phyloP scores from a whole-genome alignment of 371 early-diverging fungal genomes.

The Capillidium heterosporum region DNA sequence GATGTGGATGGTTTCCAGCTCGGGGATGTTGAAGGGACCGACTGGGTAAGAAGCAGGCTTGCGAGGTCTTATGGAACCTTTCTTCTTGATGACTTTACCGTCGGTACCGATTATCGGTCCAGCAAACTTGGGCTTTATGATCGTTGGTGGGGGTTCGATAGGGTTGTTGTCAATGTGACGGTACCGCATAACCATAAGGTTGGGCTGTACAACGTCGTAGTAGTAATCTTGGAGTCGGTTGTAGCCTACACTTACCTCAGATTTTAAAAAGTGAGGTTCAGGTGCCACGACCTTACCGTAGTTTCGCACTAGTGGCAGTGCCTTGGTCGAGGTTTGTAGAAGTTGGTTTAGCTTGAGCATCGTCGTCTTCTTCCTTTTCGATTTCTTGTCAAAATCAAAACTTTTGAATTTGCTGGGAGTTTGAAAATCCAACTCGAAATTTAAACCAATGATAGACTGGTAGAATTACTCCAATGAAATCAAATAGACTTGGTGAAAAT shows the following conservation, averaged over 20 bases:
- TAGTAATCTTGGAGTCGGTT: conserved; percentile 5
- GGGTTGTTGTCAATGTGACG: background rate
- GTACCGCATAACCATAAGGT: background rate
- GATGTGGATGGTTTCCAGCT: conserved; percentile 41
- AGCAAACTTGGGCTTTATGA: background rate
- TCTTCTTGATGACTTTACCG: background rate
- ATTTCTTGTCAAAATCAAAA: background rate
- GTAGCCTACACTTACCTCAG: background rate
- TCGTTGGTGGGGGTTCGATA: background rate
- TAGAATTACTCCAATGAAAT: background rate
- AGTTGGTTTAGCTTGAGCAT: background rate
- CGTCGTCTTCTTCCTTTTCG: background rate
- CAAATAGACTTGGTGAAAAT: background rate
- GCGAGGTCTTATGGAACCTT: background rate
- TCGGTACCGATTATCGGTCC: background rate
- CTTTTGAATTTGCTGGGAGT: background rate
- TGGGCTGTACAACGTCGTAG: conserved; percentile 1
- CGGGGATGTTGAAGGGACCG: conserved; percentile 21
- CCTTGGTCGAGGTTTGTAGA: background rate
- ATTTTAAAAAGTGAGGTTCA: background rate
- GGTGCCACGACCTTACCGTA: background rate
- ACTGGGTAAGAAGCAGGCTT: background rate
- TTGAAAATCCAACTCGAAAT: background rate
- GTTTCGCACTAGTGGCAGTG: background rate
- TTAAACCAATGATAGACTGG: background rate